Conservation (phyloP, 192 early-diverging fungal genomes). For the Rhizoclosmatium globosum region DNA sequence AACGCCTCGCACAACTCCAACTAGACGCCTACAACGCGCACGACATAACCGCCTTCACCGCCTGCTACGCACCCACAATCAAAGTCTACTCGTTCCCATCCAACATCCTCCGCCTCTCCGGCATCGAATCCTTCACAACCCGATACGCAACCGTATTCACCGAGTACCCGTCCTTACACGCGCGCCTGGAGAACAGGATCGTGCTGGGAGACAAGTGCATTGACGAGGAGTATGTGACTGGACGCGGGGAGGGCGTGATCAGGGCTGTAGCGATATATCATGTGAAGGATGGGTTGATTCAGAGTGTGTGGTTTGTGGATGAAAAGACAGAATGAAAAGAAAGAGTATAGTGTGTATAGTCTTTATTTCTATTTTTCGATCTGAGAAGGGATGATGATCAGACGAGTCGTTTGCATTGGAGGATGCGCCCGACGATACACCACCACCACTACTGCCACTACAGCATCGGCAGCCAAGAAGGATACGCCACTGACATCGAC, state of each 20-base stretch:
- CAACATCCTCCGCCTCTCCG: neutral
- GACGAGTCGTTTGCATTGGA: neutral
- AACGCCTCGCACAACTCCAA: neutral
- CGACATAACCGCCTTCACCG: neutral
- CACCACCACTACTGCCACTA: neutral
- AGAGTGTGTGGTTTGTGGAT: constrained; percentile 1
- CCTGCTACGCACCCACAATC: neutral
- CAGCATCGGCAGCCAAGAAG: neutral
- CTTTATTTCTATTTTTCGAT: no score
- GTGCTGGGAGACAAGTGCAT: constrained; percentile 4
- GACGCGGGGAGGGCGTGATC: neutral
- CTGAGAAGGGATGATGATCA: no score
- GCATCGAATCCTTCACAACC: neutral
- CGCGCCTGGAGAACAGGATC: neutral
- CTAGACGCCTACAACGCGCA: neutral
- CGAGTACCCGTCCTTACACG: neutral
- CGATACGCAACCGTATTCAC: neutral
- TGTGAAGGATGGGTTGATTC: neutral
- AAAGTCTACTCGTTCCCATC: neutral
- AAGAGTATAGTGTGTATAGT: no score
- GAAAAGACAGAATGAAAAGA: constrained; percentile 1
- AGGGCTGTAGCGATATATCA: neutral
- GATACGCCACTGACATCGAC: neutral
- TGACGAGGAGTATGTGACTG: constrained; percentile 4
- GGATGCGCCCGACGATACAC: neutral